These are phyloP conservation scores for Aspergillus panamensis DNA, from an alignment of 495 filamentous ascomycete genomes.

Conservation along the genomic window DNA sequence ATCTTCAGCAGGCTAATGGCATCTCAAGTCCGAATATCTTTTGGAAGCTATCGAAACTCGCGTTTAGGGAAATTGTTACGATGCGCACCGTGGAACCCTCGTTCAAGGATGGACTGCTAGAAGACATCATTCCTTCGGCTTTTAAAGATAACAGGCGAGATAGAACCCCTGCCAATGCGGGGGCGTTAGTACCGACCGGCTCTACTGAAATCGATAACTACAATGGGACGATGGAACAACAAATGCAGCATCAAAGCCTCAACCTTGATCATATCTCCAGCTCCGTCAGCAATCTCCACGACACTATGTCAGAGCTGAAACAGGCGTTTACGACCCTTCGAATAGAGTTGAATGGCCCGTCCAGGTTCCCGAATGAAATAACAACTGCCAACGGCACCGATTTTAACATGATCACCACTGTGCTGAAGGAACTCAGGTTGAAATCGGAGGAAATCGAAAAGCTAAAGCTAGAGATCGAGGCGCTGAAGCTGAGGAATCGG, in stretches of 20 bases:
- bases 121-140: conserved; percentile 27
- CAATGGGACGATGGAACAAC: conserved; percentile 31
- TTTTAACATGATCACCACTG: conserved; percentile 45
- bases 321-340: conserved; percentile 42
- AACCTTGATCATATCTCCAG: conserved; percentile 45
- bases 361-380: conserved; percentile 19
- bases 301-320: conserved; percentile 47
- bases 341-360: conserved; percentile 40
- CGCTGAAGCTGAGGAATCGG: conserved; percentile 41
- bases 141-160: conserved; percentile 26
- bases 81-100: conserved; percentile 44
- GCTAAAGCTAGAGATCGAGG: conserved; percentile 44
- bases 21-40: conserved; percentile 37
- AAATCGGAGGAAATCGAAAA: conserved; percentile 48
- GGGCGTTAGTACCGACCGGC: conserved; percentile 31
- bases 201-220: conserved; percentile 20
- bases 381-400: conserved; percentile 18
- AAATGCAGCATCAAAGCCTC: conserved; percentile 42
- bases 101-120: conserved; percentile 37
- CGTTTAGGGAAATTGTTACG: conserved; percentile 45
- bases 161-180: conserved; percentile 20
- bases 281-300: conserved; percentile 44
- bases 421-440: conserved; percentile 42
- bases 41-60: conserved; percentile 46
- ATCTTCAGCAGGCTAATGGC: conserved; percentile 15